Evolutionary conservation across 306 rosid species (phyloP).

Genomic region (Cyclanthera cordifolia): DNA sequence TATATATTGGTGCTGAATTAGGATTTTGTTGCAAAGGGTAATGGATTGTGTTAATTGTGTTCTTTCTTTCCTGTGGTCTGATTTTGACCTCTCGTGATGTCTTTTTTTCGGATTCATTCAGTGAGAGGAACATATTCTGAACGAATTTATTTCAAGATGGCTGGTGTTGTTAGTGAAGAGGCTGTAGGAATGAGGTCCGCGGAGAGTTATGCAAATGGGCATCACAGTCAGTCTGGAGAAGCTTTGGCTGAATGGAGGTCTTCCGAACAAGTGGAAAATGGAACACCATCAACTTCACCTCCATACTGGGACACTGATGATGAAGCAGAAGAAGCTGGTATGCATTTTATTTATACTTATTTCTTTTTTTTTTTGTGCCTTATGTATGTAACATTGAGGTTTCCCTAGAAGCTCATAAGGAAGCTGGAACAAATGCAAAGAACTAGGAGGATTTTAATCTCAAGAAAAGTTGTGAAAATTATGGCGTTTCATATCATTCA

Average conservation of each 20-base stretch:
- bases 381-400: background rate
- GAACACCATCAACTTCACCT: constrained; percentile 80
- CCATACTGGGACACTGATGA: constrained; percentile 97
- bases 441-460: background rate
- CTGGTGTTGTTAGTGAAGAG: constrained; percentile 69
- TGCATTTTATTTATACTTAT: constrained; percentile 3
- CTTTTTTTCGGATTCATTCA: constrained; percentile 9
- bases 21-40: background rate
- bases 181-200: constrained; percentile 58
- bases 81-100: background rate
- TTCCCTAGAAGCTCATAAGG: background rate
- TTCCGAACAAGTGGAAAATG: constrained; percentile 98
- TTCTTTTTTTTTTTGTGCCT: background rate
- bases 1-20: too few relatives aligned
- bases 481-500: background rate
- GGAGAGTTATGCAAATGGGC: constrained; percentile 69
- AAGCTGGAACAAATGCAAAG: background rate
- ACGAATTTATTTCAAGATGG: constrained; percentile 49
- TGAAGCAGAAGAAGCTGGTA: constrained; percentile 62
- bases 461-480: background rate
- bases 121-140: constrained; percentile 29
- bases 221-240: constrained; percentile 68
- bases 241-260: constrained; percentile 95
- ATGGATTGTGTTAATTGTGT: background rate
- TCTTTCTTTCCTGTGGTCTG: background rate